Percentiles rank a stretch among this genome's conserved stretches.
These are phyloP conservation scores for Trichophaea hybrida DNA, from an alignment of 2,329 filamentous ascomycete genomes.

Conservation along the genomic window DNA sequence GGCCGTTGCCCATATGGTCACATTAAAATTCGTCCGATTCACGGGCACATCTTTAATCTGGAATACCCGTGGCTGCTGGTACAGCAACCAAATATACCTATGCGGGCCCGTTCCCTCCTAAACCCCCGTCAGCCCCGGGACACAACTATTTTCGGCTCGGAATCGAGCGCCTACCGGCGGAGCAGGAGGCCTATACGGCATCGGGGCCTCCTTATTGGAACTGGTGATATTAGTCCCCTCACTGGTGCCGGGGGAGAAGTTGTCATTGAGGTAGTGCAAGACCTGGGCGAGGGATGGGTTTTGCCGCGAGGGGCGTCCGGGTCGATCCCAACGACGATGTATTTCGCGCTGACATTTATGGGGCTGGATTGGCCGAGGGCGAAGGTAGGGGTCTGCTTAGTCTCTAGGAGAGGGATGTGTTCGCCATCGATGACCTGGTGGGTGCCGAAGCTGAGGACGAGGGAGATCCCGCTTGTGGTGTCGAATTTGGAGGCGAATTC, in stretches of 20 bases:
- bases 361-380: constrained; percentile 14
- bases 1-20: constrained; percentile 3
- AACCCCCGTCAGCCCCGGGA: too few relatives aligned
- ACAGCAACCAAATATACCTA: constrained; percentile 10
- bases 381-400: constrained; percentile 8
- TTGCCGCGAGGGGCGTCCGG: constrained; percentile 7
- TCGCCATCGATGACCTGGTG: constrained; percentile 10
- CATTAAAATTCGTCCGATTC: constrained; percentile 4
- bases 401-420: not conserved
- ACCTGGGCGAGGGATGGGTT: constrained; percentile 3
- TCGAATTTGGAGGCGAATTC: constrained; percentile 11
- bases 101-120: constrained; percentile 1
- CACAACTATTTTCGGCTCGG: too few relatives aligned
- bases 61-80: constrained; percentile 10
- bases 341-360: constrained; percentile 12
- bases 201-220: not conserved
- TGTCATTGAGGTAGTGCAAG: not conserved
- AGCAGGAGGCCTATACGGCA: not conserved
- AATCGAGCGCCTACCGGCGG: not conserved
- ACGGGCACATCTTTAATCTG: not conserved
- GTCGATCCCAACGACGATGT: constrained; percentile 14
- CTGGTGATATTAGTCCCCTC: not conserved
- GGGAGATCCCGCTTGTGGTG: constrained; percentile 1
- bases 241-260: not conserved
- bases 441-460: constrained; percentile 3